These are phyloP conservation scores for Aspergillus sp. DNA, from an alignment of 2,329 filamentous ascomycete species.

Conservation along the genomic window DNA sequence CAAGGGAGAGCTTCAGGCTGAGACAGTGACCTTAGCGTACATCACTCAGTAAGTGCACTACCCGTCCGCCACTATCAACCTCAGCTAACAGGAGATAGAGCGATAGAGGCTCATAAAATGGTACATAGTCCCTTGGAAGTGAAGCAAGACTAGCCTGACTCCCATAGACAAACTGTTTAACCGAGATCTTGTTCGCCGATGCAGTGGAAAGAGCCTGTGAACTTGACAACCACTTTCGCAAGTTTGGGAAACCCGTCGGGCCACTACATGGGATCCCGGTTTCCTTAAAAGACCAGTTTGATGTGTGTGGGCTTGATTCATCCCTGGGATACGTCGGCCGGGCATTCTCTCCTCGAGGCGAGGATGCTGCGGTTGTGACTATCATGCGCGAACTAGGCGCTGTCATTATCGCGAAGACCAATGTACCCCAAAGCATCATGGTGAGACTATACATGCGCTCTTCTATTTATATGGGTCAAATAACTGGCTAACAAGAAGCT, in stretches of 20 bases:
- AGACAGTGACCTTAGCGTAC: neutral
- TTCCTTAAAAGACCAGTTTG: slow-evolving; percentile 5
- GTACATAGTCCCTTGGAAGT: neutral
- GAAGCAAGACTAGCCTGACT: neutral
- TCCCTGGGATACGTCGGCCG: neutral
- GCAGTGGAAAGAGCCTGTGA: neutral
- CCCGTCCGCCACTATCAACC: neutral
- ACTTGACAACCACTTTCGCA: neutral
- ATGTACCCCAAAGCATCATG: slow-evolving; percentile 6
- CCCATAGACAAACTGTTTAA: neutral
- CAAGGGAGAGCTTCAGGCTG: neutral
- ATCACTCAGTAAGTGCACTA: neutral
- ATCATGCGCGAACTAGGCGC: slow-evolving; percentile 3
- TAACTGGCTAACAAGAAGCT: neutral
- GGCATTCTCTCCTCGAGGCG: neutral
- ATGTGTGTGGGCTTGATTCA: slow-evolving; percentile 1
- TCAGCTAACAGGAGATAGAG: neutral
- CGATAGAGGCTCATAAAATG: neutral
- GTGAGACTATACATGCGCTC: neutral
- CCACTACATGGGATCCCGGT: slow-evolving; percentile 3
- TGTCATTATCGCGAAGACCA: slow-evolving; percentile 5
- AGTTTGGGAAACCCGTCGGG: neutral
- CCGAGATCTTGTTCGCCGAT: neutral
- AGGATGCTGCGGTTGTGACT: slow-evolving; percentile 1
- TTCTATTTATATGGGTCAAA: neutral